Evolutionary conservation across 2,329 filamentous ascomycete genomes (phyloP), one percentile per base, ranked within the genome.

Genomic region (Trichoderma sp.): DNA sequence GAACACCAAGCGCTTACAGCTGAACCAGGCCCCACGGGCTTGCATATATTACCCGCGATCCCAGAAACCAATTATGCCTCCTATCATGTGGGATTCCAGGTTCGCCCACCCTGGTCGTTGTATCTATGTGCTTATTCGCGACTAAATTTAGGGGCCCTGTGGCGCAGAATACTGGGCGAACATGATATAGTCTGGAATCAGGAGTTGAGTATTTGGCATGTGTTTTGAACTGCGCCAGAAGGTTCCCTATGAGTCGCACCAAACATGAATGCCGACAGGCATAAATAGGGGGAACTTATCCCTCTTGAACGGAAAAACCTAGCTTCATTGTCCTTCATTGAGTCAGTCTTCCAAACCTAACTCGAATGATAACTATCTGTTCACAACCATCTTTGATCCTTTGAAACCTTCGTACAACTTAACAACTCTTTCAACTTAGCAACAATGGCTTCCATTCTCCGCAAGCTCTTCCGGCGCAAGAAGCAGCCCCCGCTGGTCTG

Each of bases 1-100:
- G 36, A 61, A 61, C 66, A 50, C 6, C 66, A 68, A 68, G 66
- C 34, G 66, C 66, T 68, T 68, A 68, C 66, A 59, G 66, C 55
- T 68, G 55, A 61, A 68, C 55, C 36, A 50, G 17, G 66, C 66
- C 66, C 66, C 66, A 68, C 66, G 66, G 26, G 66, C 66, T 20
- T 61, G 66, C 66, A 68, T 47, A 68, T 59, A 47, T 61, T 34
- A 61, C 53, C 55, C 55, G 66, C 36, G 55, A 68, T 32, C 66
- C 47, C 8, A 47, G 66, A 34, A 61, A 26, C 26, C 55, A 68
- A 47, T 26, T 50, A 34, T 61, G 39, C 55, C 55, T 43, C 55
- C 55, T 68, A 68, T 68, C 53, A 43, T 43, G 55, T 50, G 55
- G 34, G 66, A 61, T 34, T 61, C 36, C 55, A 50, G 57, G 26